Base-by-base conservation (phyloP, 2,329 filamentous ascomycete genomes). In the Trichoderma guizhouense region DNA sequence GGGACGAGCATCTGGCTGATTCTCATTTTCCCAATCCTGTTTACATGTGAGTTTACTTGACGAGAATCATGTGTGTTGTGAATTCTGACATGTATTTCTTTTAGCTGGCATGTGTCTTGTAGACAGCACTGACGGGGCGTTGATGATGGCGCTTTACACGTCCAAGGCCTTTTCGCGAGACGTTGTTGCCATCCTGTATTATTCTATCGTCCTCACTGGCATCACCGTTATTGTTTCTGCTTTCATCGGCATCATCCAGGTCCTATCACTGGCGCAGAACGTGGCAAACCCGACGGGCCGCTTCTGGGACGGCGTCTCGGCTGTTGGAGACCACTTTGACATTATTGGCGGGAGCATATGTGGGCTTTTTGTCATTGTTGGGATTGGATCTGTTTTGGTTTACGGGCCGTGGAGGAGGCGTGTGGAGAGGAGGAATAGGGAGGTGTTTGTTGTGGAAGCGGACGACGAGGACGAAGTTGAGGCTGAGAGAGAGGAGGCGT, bases 1-100 rank as follows among this genome's bases (percentile, higher is more conserved):
- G 95, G 95, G 1, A 98, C 94, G 0, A 93, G 91, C 36, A 91
- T 98, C 72, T 99, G 96, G 96, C 84, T 98, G 15, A 98, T 98
- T 73, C 81, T 98, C 36, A 91, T 99, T 66, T 97, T 98, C 72
- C 96, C 96, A 0, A 81, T 95, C 1, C 84, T 98, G 1, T 98
- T 98, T 78, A 98, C 95, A 0, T 88, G 91, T 92, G 81, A 79
- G 85, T 78, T 32, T 32, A 0, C 7, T 32, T 24, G 24, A 28
- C 12, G 8, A 47, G 8, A 47, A 4, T 11, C 12, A n/a, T 5
- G 30, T 14, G 11, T 3, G 3, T 30, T 39, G 14, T n/a, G 47
- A 3, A 5, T 43, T 5, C 28, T 66, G 7, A 57, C 15, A 21
- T 21, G 7, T 14, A 5, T 21, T 14, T 11, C 14, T 69, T 34